A percentile compares a stretch with the other conserved stretches of the same genome.
phyloP scores from a whole-genome alignment of 768 basidiomycete species.

The Sarcodon sp. region DNA sequence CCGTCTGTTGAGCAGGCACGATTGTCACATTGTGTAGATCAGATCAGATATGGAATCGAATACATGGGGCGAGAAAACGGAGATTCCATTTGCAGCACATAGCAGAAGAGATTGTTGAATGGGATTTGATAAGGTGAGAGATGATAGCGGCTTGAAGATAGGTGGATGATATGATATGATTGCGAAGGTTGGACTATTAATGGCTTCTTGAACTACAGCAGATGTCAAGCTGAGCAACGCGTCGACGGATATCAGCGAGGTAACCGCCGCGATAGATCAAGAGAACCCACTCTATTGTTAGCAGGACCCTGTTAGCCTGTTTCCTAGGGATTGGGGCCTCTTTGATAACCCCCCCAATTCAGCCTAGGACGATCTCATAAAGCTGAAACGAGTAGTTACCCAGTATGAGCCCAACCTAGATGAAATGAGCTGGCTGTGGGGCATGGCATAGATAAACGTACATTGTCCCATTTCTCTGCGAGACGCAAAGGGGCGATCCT shows the following conservation, averaged over 20 bases:
- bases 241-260: constrained; percentile 2
- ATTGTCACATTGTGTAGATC: too few species aligned
- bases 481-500: constrained; percentile 77
- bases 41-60: too few species aligned
- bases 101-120: constrained; percentile 71
- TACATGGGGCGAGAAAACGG: constrained; percentile 72
- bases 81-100: constrained; percentile 74
- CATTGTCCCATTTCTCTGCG: constrained; percentile 93
- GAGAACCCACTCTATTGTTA: constrained; percentile 28
- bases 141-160: constrained; percentile 64
- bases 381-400: constrained; percentile 8
- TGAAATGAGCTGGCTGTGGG: constrained; percentile 9
- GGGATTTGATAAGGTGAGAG: constrained; percentile 66
- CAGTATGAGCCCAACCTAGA: constrained; percentile 18
- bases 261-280: not conserved
- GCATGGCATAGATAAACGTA: constrained; percentile 23
- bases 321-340: constrained; percentile 21
- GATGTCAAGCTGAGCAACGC: constrained; percentile 48
- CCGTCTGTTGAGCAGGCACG: constrained; percentile 22
- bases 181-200: constrained; percentile 44
- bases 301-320: constrained; percentile 20
- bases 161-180: constrained; percentile 82
- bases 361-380: constrained; percentile 1
- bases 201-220: constrained; percentile 56
- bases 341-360: constrained; percentile 5